A percentile compares a stretch with the other conserved stretches of the same genome.
These are phyloP conservation scores for Leucocoprinus leucothites DNA, from an alignment of 768 basidiomycete genomes.

Conservation along the genomic window DNA sequence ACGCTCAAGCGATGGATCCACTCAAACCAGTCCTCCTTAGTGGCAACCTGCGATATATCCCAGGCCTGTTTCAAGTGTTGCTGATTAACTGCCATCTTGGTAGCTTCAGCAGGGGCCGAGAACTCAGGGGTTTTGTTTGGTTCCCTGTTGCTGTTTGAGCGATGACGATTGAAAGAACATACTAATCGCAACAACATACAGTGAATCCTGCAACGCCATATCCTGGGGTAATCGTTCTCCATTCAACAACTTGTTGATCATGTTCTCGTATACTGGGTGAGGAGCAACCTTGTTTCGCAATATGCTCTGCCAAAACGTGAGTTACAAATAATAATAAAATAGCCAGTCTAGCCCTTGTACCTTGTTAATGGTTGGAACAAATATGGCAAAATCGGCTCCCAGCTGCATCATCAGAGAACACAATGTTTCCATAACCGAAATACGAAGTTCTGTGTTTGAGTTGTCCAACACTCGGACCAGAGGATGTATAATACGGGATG, in stretches of 20 bases:
- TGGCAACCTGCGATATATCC: constrained; percentile 77
- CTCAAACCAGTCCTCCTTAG: constrained; percentile 87
- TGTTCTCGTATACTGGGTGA: constrained; percentile 85
- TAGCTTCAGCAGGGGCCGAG: constrained; percentile 81
- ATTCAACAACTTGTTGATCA: constrained; percentile 85
- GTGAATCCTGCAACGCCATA: constrained; percentile 61
- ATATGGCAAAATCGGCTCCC: constrained; percentile 95
- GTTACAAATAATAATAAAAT: background rate
- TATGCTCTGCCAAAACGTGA: constrained; percentile 49
- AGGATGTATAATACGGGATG: constrained; percentile 95
- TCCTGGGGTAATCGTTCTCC: constrained; percentile 93
- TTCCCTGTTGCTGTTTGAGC: constrained; percentile 44
- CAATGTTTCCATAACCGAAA: constrained; percentile 88
- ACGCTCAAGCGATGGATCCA: constrained; percentile 94
- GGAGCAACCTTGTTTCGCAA: constrained; percentile 64
- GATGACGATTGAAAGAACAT: constrained; percentile 1
- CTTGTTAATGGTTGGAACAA: constrained; percentile 96
- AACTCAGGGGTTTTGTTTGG: constrained; percentile 64
- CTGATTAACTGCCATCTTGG: constrained; percentile 92
- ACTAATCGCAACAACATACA: constrained; percentile 37
- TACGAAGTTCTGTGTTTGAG: constrained; percentile 73
- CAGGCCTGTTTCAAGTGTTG: constrained; percentile 96
- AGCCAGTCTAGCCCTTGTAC: constrained; percentile 30
- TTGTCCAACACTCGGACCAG: constrained; percentile 81
- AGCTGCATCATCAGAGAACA: constrained; percentile 92